Base-by-base conservation (phyloP, 2,329 filamentous ascomycete genomes). In the Trichoderma aggressivum region DNA sequence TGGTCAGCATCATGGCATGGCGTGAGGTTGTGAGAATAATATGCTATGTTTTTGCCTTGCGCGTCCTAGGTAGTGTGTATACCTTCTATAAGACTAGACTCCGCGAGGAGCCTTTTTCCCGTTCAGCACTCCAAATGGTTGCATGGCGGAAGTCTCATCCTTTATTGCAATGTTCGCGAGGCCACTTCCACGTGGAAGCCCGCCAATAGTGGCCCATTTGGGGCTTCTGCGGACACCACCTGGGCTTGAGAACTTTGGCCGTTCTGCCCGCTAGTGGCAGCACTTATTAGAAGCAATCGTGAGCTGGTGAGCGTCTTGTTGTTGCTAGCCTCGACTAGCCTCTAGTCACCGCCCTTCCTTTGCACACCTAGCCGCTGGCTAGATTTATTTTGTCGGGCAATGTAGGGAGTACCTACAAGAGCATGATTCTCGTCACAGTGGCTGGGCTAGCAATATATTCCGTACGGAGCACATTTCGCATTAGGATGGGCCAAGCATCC, bases 161-260 rank as follows among this genome's bases (percentile, higher is more conserved):
- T 21, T 53, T 47, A 24, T 34, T 71, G 56, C 43, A 62, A 56
- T 36, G 62, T 50, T 47, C 14, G 34, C 47, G 56, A 66, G 56
- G 70, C 65, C 50, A 64, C 60, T 55, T 18, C 70, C 70, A 72
- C 70, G 70, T 72, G 70, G 70, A 61, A 70, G 56, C 30, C 50
- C 59, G n/a, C 59, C 70, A 64, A 63, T 65, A 36, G 50, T 64
- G 59, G 7, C 50, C 53, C 39, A 8, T 47, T 34, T 21, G 28
- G 39, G 30, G 30, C n/a, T 60, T 28, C 61, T 50, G 39, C 16
- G 28, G 61, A 53, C 43, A 24, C 43, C 58, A 61, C 34, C 32
- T 28, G 12, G 11, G 32, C 21, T 66, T 24, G 14, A 64, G 43
- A 10, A 47, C 26, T 64, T 34, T 53, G 21, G 18, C 14, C 12